Percentiles rank a stretch among this genome's conserved stretches.
These are phyloP conservation scores for Saccharomyces mikatae DNA, from an alignment of 805 yeast species.

Conservation along the genomic window DNA sequence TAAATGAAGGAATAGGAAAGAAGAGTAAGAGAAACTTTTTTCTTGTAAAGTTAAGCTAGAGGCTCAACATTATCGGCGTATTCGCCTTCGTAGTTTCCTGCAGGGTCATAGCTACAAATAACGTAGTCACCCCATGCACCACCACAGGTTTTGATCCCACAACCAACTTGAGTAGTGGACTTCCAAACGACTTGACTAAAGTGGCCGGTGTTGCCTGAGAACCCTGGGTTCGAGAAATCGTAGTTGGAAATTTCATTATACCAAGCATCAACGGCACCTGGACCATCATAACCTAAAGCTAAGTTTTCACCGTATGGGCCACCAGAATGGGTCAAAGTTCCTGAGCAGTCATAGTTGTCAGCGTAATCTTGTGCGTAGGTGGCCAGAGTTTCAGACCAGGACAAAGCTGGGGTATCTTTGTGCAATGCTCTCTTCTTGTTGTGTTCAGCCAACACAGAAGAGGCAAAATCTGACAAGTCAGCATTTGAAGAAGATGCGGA, in stretches of 20 bases:
- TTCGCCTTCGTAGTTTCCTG: conserved; percentile 37
- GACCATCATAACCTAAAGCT: conserved; percentile 49
- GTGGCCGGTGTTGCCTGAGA: conserved; percentile 46
- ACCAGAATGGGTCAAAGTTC: conserved; percentile 52
- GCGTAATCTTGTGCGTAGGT: conserved; percentile 46
- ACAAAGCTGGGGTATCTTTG: conserved; percentile 33
- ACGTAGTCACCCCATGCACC: conserved; percentile 49
- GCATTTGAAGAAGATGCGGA: conserved; percentile 5
- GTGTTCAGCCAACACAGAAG: conserved; percentile 38
- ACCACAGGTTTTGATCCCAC: conserved; percentile 58
- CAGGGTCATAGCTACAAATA: conserved; percentile 66
- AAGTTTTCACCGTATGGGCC: conserved; percentile 62
- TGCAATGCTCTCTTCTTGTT: conserved; percentile 44
- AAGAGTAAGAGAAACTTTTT: background rate
- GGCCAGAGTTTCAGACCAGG: conserved; percentile 43
- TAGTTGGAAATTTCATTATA: conserved; percentile 55
- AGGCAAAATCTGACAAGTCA: conserved; percentile 7
- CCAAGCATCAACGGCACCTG: conserved; percentile 59
- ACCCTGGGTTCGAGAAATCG: conserved; percentile 43
- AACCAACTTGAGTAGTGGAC: conserved; percentile 51
- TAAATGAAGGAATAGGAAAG: background rate
- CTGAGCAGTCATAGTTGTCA: conserved; percentile 44
- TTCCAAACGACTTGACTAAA: conserved; percentile 76
- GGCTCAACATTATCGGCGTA: conserved; percentile 11
- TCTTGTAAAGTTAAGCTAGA: conserved; percentile 2